Base-by-base conservation (phyloP, 768 basidiomycete genomes). In the Tephrocybe sp. region DNA sequence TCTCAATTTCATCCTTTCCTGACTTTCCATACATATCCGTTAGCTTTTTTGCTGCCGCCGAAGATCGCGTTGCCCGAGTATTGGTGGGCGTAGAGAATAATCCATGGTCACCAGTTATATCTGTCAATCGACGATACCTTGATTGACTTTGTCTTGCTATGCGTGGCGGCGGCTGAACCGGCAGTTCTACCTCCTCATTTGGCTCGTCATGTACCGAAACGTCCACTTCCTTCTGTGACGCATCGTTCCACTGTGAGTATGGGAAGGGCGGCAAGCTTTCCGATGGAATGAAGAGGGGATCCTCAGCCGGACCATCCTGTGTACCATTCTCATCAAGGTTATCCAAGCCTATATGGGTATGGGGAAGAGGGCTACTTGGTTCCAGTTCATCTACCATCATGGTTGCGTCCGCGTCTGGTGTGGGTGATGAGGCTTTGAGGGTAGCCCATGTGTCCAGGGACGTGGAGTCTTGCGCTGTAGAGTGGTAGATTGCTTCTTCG, bases 211-310 rank as follows among this genome's bases (percentile, higher is more conserved):
- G 56, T 26, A 66, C 64, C 27, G 51, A 38, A 18, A 52, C 52
- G 49, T 51, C 50, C 30, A 44, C 49, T 43, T 48, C 40, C 13
- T 42, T 28, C 6, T 50, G 44, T 19, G 55, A 49, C 36, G 34
- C 49, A 34, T 44, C 63, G 51, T 62, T 67, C 56, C 69, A 70
- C 57, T 79, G 78, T 16, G 82, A 83, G 51, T 79, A 78, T 7
- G 79, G 82, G 51, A 80, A 77, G 0, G 76, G 70, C 30, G 70
- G 61, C 58, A 82, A 83, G 54, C 77, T 84, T 54, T 75, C 73
- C 22, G 77, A 69, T 15, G 69, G 72, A 22, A 82, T 62, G 59
- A 86, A 86, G 41, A 83, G 60, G 13, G 78, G 76, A 15, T 59
- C 46, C 34, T 43, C 43, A 26, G 21, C 32, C 30, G 47, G 38